A percentile compares a stretch with the other conserved stretches of the same genome.
These are phyloP conservation scores for Fusarium oxysporum DNA, from an alignment of 2,329 filamentous ascomycete genomes.

Conservation along the genomic window DNA sequence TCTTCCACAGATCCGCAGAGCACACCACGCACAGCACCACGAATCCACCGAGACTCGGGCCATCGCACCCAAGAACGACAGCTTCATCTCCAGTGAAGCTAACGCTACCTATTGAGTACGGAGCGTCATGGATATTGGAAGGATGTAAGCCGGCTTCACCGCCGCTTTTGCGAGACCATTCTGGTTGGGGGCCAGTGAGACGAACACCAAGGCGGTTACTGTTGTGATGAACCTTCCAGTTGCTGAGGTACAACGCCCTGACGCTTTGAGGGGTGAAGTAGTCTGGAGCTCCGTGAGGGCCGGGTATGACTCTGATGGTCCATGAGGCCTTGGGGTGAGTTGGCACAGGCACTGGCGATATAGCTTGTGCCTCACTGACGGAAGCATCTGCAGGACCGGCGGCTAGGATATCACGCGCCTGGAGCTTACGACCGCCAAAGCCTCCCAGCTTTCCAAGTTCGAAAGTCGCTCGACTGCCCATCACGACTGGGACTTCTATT, in stretches of 20 bases:
- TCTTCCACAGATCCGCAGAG: constrained; percentile 55
- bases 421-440: constrained; percentile 49
- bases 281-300: constrained; percentile 54
- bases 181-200: constrained; percentile 51
- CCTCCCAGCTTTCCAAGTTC: constrained; percentile 51
- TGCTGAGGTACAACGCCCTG: constrained; percentile 47
- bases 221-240: constrained; percentile 56
- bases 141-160: constrained; percentile 55
- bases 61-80: constrained; percentile 54
- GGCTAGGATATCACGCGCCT: constrained; percentile 46
- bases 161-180: constrained; percentile 54
- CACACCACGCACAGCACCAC: constrained; percentile 54
- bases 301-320: constrained; percentile 52
- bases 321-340: constrained; percentile 43
- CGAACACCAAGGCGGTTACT: constrained; percentile 55
- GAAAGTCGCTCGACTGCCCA: constrained; percentile 50
- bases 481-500: constrained; percentile 49
- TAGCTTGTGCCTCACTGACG: accelerated
- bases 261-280: constrained; percentile 51
- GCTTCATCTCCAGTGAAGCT: constrained; percentile 58
- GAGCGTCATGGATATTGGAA: constrained; percentile 56
- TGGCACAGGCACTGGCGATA: constrained; percentile 37
- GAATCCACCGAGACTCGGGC: constrained; percentile 57
- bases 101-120: constrained; percentile 55
- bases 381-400: constrained; percentile 8